A percentile compares a stretch with the other conserved stretches of the same genome.
phyloP scores from a whole-genome alignment of 202 grass and related monocot species.

The Panicum hallii region DNA sequence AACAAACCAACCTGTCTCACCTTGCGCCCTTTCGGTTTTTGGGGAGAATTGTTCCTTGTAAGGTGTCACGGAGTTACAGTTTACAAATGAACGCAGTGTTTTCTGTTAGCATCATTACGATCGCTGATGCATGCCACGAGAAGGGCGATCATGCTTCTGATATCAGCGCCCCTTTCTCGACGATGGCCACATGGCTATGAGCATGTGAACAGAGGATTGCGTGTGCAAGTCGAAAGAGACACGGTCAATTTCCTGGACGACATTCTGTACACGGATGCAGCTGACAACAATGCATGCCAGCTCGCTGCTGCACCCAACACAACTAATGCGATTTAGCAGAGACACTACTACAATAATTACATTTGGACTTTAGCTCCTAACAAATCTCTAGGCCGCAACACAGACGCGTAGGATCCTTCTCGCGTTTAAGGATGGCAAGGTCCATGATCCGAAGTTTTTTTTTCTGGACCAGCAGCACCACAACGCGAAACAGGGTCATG shows the following conservation, averaged over 20 bases:
- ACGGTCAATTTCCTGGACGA: slow-evolving; percentile 30
- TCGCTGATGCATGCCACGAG: not conserved
- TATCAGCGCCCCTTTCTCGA: not conserved
- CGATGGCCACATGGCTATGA: not conserved
- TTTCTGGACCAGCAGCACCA: slow-evolving; percentile 25
- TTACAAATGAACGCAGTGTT: not conserved
- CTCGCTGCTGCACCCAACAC: slow-evolving; percentile 16
- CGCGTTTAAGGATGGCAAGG: not conserved
- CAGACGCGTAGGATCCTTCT: slow-evolving; percentile 4
- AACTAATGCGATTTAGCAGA: not conserved
- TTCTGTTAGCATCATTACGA: too few species aligned
- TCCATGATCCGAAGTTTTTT: slow-evolving; percentile 5
- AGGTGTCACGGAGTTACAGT: not conserved
- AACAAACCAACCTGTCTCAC: not conserved
- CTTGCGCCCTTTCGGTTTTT: not conserved
- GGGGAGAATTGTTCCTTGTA: not conserved
- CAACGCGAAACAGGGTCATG: not conserved
- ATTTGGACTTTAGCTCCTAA: slow-evolving; percentile 34
- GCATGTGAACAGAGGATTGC: slow-evolving; percentile 4
- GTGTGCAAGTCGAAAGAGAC: slow-evolving; percentile 3
- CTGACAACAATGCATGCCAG: slow-evolving; percentile 3
- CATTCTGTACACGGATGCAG: slow-evolving; percentile 48
- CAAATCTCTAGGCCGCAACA: slow-evolving; percentile 12
- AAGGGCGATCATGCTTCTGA: not conserved
- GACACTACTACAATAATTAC: slow-evolving; percentile 18